Base-by-base conservation (phyloP, 1,139 yeast species). In the Suhomyces bolitotheri region DNA sequence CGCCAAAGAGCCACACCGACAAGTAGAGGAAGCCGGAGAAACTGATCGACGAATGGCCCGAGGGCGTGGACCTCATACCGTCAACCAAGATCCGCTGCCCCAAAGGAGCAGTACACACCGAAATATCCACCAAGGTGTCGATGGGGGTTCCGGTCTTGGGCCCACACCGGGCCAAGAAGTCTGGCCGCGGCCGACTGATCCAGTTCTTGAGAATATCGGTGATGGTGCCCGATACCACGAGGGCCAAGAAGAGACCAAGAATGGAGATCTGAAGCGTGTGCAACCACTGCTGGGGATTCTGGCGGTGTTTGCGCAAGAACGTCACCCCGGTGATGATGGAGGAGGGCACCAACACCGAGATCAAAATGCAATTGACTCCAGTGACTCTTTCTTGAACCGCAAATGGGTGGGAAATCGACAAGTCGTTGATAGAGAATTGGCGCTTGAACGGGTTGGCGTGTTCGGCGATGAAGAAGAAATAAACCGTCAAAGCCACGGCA, bases 151-250 rank as follows among this genome's bases (percentile, higher is more conserved):
- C 62, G 10, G 49, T 40, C 4, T 36, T 49, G 1, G 90, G 83
- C 11, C 70, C 64, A 60, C 95, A 86, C 33, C 95, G 61, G 5
- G 76, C 79, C 20, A 86, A 58, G 49, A 86, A 84, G 55, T 86
- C 95, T 0, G 95, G 95, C 25, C 95, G 65, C 26, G 84, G 86
- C 46, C 87, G 68, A n/a, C 89, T 92, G 25, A 86, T 77, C 80
- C 86, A 77, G 44, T 77, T 75, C 57, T 86, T 86, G 37, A 83
- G 55, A 19, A 78, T 66, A 53, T 83, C 87, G 2, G 90, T 82
- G 31, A 82, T 52, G 21, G 82, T 65, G 4, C 58, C 62, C 25
- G 41, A 34, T 22, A 47, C 58, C n/a, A 73, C 63, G 45, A 78
- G 59, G 0, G 83, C 63, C 9, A 80, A 60, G 19, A 61, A 56